Evolutionary conservation across 768 basidiomycete genomes (phyloP).

Genomic region (Rhodotorula taiwanensis): DNA sequence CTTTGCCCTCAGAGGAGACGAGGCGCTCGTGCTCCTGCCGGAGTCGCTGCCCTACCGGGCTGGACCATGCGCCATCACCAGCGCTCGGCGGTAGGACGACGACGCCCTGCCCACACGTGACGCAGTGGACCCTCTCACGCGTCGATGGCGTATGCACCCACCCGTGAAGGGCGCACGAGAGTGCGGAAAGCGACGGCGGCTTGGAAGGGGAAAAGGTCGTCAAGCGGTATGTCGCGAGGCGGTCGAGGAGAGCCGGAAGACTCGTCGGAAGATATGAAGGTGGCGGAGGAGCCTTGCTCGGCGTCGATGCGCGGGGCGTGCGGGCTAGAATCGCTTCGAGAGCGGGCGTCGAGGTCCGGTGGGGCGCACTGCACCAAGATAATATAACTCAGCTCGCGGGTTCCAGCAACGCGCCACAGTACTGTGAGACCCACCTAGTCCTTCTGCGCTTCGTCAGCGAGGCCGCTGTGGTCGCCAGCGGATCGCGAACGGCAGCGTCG

Average conservation of each 20-base stretch:
- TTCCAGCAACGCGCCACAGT: no score
- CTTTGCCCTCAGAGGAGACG: background rate
- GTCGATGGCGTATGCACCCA: slow-evolving; percentile 8
- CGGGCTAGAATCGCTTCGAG: slow-evolving; percentile 24
- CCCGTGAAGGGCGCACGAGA: slow-evolving; percentile 23
- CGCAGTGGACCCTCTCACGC: slow-evolving; percentile 22
- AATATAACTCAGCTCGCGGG: no score
- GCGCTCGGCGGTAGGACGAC: slow-evolving; percentile 21
- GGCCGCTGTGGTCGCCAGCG: background rate
- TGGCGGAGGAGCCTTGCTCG: background rate
- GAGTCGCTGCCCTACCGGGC: background rate
- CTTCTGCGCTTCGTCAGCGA: slow-evolving; percentile 14
- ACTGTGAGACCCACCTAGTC: background rate
- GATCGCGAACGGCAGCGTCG: slow-evolving; percentile 1
- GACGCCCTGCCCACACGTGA: slow-evolving; percentile 15
- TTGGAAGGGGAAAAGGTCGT: slow-evolving; percentile 25
- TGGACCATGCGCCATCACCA: background rate
- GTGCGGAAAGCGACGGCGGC: slow-evolving; percentile 9
- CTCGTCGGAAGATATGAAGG: slow-evolving; percentile 15
- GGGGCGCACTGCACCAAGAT: background rate
- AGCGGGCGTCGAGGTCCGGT: slow-evolving; percentile 19
- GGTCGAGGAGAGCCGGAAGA: slow-evolving; percentile 11
- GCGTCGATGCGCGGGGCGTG: background rate
- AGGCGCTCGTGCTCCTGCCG: slow-evolving; percentile 13
- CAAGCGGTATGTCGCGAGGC: slow-evolving; percentile 25